Conservation (phyloP, 2,329 filamentous ascomycete genomes). For the Colletotrichum magnum region DNA sequence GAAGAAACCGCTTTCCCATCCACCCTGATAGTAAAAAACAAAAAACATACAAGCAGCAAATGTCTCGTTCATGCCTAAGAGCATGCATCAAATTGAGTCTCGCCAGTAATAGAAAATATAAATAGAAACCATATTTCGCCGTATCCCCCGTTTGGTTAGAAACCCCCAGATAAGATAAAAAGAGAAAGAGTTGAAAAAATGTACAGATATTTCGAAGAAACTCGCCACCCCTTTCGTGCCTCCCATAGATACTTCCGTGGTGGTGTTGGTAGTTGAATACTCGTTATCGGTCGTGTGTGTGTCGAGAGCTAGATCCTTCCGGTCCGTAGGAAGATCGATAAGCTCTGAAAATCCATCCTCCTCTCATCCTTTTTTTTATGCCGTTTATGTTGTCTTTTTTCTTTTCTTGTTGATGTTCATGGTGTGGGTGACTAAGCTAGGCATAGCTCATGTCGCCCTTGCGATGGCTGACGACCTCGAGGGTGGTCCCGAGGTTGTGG, state of each 20-base stretch:
- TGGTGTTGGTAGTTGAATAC: constrained; percentile 23
- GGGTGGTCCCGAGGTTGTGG: constrained; percentile 58
- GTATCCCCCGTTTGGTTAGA: background rate
- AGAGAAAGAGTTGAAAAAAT: background rate
- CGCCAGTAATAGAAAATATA: background rate
- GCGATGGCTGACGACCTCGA: constrained; percentile 57
- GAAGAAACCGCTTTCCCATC: background rate
- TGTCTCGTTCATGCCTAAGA: constrained; percentile 5
- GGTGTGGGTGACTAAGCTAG: constrained; percentile 30
- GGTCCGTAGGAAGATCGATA: background rate
- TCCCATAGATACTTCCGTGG: constrained; percentile 24
- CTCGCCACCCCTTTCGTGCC: background rate
- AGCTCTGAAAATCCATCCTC: constrained; percentile 3
- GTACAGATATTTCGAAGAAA: background rate
- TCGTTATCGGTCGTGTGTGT: constrained; percentile 30
- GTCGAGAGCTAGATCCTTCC: constrained; percentile 1
- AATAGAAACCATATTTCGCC: constrained; percentile 8
- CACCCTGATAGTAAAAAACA: background rate
- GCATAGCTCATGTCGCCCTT: constrained; percentile 50
- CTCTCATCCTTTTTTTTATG: background rate
- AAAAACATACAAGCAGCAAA: background rate
- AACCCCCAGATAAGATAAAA: background rate
- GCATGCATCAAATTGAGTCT: background rate
- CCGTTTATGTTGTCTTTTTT: background rate
- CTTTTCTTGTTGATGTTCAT: background rate